Evolutionary conservation across 139 green algal genomes (phyloP), one percentile per base, ranked within the genome.

Genomic region (Chlamydomonas urium): DNA sequence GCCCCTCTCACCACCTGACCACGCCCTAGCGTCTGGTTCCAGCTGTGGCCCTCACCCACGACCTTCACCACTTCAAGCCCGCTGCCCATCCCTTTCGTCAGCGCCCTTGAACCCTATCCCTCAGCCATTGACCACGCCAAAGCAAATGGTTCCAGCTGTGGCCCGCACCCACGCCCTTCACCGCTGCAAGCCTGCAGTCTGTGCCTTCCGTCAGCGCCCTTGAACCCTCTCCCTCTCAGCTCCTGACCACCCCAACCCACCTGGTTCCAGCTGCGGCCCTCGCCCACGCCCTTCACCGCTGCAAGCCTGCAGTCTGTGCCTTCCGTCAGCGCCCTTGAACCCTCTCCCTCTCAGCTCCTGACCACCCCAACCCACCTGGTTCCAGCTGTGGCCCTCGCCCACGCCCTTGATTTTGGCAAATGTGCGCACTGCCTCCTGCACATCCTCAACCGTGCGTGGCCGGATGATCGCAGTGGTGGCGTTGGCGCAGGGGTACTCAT

Each of bases 181-280:
- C 42, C 10, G 14, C 17, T 53, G n/a, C n/a, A n/a, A n/a, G n/a
- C n/a, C n/a, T n/a, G n/a, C n/a, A n/a, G n/a, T n/a, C n/a, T n/a
- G n/a, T n/a, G n/a, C n/a, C n/a, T n/a, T n/a, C n/a, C n/a, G n/a
- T n/a, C n/a, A n/a, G n/a, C n/a, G n/a, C n/a, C n/a, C 42, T 53
- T 53, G 42, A 10, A 53, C 42, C 10, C 42, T n/a, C 42, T 53
- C 42, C 42, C 17, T 53, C 42, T 53, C 42, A 10, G 17, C 42
- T 53, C n/a, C n/a, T n/a, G n/a, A n/a, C n/a, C n/a, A n/a, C n/a
- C 42, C 14, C 42, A 53, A 10, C 56, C 19, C 32, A 67, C 60
- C 79, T 77, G 60, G 66, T 89, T 87, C 83, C 83, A 89, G 0
- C 65, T 79, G 72, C 84, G 79, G 17, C 84, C 84, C 23, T 77